These are phyloP conservation scores for Populus davidiana DNA, from an alignment of 345 rosid species.

Conservation along the genomic window DNA sequence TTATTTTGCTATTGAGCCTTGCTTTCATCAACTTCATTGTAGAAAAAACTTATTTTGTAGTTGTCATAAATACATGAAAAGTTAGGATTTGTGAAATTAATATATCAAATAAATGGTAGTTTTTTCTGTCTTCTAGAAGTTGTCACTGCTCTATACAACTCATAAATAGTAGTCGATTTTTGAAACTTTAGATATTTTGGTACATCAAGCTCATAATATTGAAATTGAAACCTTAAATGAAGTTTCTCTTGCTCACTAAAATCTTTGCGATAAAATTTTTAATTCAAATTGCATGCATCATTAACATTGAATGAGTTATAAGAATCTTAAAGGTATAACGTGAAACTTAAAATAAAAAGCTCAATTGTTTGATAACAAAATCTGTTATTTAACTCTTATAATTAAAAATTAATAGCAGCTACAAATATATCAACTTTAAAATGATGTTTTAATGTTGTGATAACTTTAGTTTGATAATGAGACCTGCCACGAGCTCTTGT, in stretches of 20 bases:
- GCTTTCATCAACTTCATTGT: too few species aligned
- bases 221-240: background rate
- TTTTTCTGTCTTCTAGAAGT: background rate
- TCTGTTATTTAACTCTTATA: background rate
- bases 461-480: background rate
- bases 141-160: background rate
- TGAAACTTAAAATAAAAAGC: background rate
- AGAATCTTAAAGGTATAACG: background rate
- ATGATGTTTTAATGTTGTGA: background rate
- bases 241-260: background rate
- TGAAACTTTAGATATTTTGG: background rate
- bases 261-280: background rate
- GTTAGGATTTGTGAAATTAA: background rate
- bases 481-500: background rate
- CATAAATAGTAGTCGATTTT: accelerated
- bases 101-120: background rate
- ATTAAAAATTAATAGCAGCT: background rate
- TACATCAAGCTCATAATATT: background rate
- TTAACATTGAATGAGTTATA: background rate
- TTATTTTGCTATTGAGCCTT: too few species aligned
- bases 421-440: background rate
- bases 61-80: too few species aligned
- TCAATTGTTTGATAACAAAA: background rate
- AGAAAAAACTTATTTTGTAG: accelerated
- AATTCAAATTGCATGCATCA: background rate